Evolutionary conservation across 345 rosid species (phyloP), one percentile per base, ranked within the genome.

Genomic region (Bruguiera sexangula): DNA sequence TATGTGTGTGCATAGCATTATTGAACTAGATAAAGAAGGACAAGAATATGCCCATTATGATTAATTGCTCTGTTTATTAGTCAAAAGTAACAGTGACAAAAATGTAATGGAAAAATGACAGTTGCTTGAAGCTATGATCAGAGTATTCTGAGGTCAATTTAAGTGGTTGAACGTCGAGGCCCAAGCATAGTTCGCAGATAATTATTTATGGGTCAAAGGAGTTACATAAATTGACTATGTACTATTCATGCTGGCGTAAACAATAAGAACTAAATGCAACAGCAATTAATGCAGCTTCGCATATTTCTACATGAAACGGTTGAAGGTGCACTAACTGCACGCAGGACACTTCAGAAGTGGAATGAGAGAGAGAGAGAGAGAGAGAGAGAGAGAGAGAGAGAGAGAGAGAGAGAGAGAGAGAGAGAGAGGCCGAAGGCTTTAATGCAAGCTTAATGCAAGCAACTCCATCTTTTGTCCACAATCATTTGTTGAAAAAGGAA

Each of bases 1-100:
- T 50, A 13, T 74, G 74, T 63, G 74, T 63, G 70, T 50, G 50
- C 18, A 43, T 58, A 9, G 36, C 30, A 75, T 69, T 75, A 71
- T 66, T 62, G 56, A 62, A 60, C 8, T 51, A 19, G 48, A 65
- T 46, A 27, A 70, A 48, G 36, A 4, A 60, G 20, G 34, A 46
- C 26, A 46, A 59, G 21, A 9, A 21, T 26, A 22, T 21, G 13
- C 30, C 51, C 65, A 20, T 29, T 59, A n/a, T 21, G 29, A 48
- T 48, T n/a, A 22, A 36, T 11, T 39, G 30, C 20, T 39, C 29
- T 59, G 13, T 48, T 54, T 36, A 16, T 56, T 29, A 29, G 68
- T 63, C 74, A 56, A 71, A 63, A 53, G 21, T 52, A 54, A 67
- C 72, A 22, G 15, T 31, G 32, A 54, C 72, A 22, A 5, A 57